Evolutionary conservation across 306 rosid species (phyloP), one percentile per base, ranked within the genome.

Genomic region (Lathyrus aphaca): DNA sequence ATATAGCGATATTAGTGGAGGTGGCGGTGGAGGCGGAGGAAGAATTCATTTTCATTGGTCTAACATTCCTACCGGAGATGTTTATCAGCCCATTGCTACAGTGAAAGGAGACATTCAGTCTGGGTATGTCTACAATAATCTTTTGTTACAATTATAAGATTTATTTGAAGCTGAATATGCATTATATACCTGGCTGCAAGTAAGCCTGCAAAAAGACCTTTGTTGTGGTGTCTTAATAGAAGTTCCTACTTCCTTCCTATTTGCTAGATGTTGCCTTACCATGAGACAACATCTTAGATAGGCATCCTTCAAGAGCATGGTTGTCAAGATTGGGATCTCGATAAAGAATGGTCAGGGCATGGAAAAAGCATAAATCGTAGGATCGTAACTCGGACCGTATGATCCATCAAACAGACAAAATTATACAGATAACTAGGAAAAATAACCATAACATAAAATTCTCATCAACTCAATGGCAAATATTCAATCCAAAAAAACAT

Each of bases 21-120:
- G 87, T 14, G 99, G 99, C 48, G 99, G 96, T 35, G 99, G 99
- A 11, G 97, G 99, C 74, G 99, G 99, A 23, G 99, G 99, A 73
- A 86, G 97, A 85, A 82, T 95, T 82, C 99, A 95, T 78, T 91
- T 95, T 74, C 97, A 95, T 74, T 95, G 99, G 99, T 86, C 91
- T 35, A 85, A 87, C 79, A 89, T 95, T 79, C 90, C 99, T 44
- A 89, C 88, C 14, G 99, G 99, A 75, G 97, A 95, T 83, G 91
- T 87, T 61, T 95, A 91, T 82, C 93, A 78, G 92, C 95, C 99
- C 71, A 87, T 95, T 77, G 99, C 99, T 74, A 80, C 42, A 59
- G 91, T 95, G 78, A 53, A 83, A 53, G 99, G 99, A 70, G 81
- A 39, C 78, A 89, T 95, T 69, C 61, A 73, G 61, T 75, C 85